phyloP scores from a whole-genome alignment of 2,329 filamentous ascomycete genomes.

The Scedosporium minutisporum region DNA sequence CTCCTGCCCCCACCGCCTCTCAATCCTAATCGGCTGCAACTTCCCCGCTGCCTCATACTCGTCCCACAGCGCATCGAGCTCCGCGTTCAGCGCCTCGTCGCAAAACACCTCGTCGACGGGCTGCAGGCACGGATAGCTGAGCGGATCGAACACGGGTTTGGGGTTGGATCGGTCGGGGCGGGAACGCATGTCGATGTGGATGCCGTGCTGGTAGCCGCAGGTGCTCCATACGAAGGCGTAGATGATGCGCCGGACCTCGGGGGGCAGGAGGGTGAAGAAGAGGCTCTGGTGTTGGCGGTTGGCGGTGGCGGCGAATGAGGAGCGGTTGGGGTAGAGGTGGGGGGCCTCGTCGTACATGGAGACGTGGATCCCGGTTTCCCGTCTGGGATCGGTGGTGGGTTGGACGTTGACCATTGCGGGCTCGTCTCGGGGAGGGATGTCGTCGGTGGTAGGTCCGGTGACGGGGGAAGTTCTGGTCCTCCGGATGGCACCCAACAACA shows the following conservation, averaged over 20 bases:
- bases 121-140: not conserved
- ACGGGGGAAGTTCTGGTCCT: not conserved
- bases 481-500: not conserved
- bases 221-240: not conserved
- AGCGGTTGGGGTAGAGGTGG: not conserved
- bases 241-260: conserved; percentile 2
- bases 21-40: not conserved
- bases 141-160: not conserved
- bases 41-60: not conserved
- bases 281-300: not conserved
- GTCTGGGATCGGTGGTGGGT: not conserved
- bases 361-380: not conserved
- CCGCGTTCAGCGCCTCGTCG: not conserved
- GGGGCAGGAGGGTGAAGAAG: not conserved
- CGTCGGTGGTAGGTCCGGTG: not conserved
- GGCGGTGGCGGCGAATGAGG: not conserved
- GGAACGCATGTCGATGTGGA: not conserved
- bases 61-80: not conserved
- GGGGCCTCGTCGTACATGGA: not conserved
- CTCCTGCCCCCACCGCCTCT: not conserved
- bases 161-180: not conserved
- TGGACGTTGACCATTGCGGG: not conserved
- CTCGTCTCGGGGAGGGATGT: not conserved
- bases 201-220: not conserved
- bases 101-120: not conserved